Evolutionary conservation across 2,329 filamentous ascomycete genomes (phyloP).

Genomic region (Sordariomycetes sp.): DNA sequence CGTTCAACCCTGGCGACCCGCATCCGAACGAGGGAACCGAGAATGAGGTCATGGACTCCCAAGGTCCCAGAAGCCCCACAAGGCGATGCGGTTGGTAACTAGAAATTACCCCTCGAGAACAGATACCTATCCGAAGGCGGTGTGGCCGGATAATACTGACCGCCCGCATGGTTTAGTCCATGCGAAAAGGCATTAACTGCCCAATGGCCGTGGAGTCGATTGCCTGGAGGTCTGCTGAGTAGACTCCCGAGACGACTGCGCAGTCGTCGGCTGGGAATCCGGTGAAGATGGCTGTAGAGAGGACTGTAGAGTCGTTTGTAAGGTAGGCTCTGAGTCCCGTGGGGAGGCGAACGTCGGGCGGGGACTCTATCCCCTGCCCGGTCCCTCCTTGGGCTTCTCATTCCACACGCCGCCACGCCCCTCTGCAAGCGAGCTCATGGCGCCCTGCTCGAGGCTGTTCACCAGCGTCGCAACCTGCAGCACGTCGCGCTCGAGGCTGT

Average conservation of each 20-base stretch:
- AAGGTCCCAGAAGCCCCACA: no score
- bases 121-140: no score
- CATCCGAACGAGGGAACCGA: no score
- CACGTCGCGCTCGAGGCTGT: constrained; percentile 24
- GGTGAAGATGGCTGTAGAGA: not conserved
- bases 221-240: not conserved
- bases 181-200: not conserved
- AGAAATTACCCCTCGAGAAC: no score
- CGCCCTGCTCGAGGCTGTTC: constrained; percentile 20
- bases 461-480: constrained; percentile 21
- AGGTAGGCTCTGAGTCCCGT: not conserved
- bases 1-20: no score
- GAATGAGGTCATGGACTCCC: no score
- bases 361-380: not conserved
- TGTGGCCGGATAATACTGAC: no score
- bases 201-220: not conserved
- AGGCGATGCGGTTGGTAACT: no score
- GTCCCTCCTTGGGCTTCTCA: constrained; percentile 11
- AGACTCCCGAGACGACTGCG: not conserved
- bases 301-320: not conserved
- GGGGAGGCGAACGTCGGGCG: not conserved
- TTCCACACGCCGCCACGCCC: constrained; percentile 25
- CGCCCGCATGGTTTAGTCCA: no score
- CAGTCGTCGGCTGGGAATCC: not conserved
- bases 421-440: constrained; percentile 22